Base-by-base conservation (phyloP, 306 rosid genomes). In the Arachis hypogaea region DNA sequence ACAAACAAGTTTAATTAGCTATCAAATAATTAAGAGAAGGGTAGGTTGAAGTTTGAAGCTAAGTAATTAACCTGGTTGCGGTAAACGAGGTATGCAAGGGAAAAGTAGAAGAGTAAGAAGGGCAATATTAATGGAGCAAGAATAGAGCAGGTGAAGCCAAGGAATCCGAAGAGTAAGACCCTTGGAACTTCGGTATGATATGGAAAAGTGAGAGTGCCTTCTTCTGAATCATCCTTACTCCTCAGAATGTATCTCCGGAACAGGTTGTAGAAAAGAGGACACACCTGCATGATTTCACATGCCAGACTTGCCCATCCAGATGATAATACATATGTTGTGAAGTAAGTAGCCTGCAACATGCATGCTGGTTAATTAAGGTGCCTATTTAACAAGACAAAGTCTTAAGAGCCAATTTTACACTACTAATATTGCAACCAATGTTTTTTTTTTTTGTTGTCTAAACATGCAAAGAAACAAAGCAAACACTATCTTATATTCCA, bases 251-350 rank as follows among this genome's bases (percentile, higher is more conserved):
- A 82, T 72, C 77, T 83, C 71, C 72, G 82, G 69, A 88, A 45
- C 28, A 77, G 5, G 69, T 92, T 94, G 85, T 81, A 82, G 29
- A 83, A 41, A 68, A 94, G 93, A 76, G 96, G 78, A 78, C 63
- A 87, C 30, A 85, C 29, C 81, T 94, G 99, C 79, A 94, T 88
- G 28, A 89, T 79, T 84, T 94, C 99, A 83, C 76, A 80, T 14
- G 93, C 87, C 90, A 94, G 73, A 85, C 96, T 88, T 59, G 93
- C 97, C 98, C 99, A 94, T 63, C 98, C 99, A 66, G 97, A 94
- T 75, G 99, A 84, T 81, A 94, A 70, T 80, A 92, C 98, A 71
- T 92, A 94, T 59, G 99, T 94, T 80, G 84, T 82, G 85, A 94
- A 94, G 87, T 80, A 92, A 52, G 89, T 83, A 71, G 88, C 95